Percentiles rank a stretch among this genome's conserved stretches.
Evolutionary conservation across 2,329 filamentous ascomycete genomes (phyloP).

Genomic region (Ceratocystis variospora): DNA sequence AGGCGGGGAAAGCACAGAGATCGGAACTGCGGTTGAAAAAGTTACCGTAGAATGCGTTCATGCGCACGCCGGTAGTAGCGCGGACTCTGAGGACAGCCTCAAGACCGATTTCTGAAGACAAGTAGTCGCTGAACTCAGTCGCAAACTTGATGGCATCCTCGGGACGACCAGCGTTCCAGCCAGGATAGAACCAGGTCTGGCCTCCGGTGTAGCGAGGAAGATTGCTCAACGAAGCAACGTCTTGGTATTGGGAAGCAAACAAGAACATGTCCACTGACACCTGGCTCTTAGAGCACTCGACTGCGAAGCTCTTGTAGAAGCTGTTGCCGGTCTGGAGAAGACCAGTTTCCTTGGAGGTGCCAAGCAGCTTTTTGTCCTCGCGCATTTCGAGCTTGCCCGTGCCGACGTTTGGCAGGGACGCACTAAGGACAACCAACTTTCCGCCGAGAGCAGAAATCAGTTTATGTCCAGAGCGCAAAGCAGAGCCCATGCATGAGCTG

Average conservation of each 20-base stretch:
- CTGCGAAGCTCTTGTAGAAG: constrained; percentile 98
- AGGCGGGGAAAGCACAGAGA: constrained; percentile 93
- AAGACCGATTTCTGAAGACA: constrained; percentile 91
- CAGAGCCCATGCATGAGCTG: constrained; percentile 88
- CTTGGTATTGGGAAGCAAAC: constrained; percentile 91
- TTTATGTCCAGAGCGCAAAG: constrained; percentile 84
- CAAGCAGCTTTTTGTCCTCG: constrained; percentile 90
- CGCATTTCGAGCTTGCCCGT: constrained; percentile 82
- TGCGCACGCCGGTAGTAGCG: constrained; percentile 83
- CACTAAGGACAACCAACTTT: constrained; percentile 84
- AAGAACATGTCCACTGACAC: constrained; percentile 98
- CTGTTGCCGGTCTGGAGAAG: constrained; percentile 85
- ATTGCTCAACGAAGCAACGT: constrained; percentile 92
- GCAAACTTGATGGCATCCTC: constrained; percentile 98
- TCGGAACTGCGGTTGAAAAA: constrained; percentile 98
- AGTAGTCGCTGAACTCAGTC: constrained; percentile 86
- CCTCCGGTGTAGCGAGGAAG: constrained; percentile 91
- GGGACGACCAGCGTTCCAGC: constrained; percentile 84
- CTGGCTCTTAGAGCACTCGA: constrained; percentile 97
- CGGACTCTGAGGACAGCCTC: constrained; percentile 92
- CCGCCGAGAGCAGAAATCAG: constrained; percentile 87
- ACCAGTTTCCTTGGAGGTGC: constrained; percentile 79
- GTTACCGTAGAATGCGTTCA: constrained; percentile 98
- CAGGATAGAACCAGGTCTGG: constrained; percentile 96
- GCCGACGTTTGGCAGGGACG: constrained; percentile 79